Evolutionary conservation across 2,329 filamentous ascomycete species (phyloP).

Genomic region (Allantophomopsis lycopodina): DNA sequence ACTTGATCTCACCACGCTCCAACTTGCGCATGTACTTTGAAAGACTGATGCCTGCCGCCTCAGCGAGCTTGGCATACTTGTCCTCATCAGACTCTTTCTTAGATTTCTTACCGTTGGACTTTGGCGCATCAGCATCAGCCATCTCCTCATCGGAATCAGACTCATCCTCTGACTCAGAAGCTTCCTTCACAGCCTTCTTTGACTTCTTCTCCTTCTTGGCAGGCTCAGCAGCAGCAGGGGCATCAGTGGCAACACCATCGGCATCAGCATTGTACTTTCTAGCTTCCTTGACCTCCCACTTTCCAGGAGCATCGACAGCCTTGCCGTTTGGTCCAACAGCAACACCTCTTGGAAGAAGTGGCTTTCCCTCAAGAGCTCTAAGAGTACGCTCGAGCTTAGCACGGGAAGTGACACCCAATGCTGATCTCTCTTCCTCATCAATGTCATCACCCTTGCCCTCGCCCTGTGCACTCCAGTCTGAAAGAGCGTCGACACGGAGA

Average conservation of each 20-base stretch:
- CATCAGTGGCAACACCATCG: slow-evolving; percentile 65
- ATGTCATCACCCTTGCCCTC: slow-evolving; percentile 47
- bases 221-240: slow-evolving; percentile 38
- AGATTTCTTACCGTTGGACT: slow-evolving; percentile 14
- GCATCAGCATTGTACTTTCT: slow-evolving; percentile 92
- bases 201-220: slow-evolving; percentile 34
- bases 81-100: slow-evolving; percentile 27
- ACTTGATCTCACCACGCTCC: slow-evolving; percentile 59
- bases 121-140: slow-evolving; percentile 10
- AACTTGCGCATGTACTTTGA: slow-evolving; percentile 70
- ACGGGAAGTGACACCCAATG: slow-evolving; percentile 60
- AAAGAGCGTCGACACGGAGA: slow-evolving; percentile 81
- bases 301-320: slow-evolving; percentile 44
- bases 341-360: slow-evolving; percentile 62
- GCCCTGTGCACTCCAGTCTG: slow-evolving; percentile 58
- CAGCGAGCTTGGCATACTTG: slow-evolving; percentile 36
- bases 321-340: slow-evolving; percentile 64
- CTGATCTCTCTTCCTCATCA: slow-evolving; percentile 80
- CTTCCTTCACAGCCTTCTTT: slow-evolving; percentile 21
- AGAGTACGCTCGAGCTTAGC: slow-evolving; percentile 65
- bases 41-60: slow-evolving; percentile 53
- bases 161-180: slow-evolving; percentile 12
- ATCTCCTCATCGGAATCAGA: slow-evolving; percentile 12
- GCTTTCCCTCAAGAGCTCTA: slow-evolving; percentile 78
- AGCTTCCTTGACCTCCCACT: slow-evolving; percentile 86